Evolutionary conservation across 805 yeast species (phyloP), one percentile per base, ranked within the genome.

Genomic region (Spathaspora passalidarum): DNA sequence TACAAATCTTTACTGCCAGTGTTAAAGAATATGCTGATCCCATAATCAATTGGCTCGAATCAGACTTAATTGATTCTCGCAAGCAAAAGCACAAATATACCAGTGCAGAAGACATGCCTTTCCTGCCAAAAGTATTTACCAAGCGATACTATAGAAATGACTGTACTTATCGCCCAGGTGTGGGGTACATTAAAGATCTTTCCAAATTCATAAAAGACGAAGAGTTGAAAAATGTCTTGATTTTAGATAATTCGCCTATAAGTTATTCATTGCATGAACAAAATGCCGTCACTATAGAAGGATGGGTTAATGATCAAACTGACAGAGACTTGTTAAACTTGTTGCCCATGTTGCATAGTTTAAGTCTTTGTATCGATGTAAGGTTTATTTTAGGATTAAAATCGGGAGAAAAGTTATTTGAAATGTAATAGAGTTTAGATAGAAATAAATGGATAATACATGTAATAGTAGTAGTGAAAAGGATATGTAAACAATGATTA

Each of bases 11-110:
- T 72, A 94, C 99, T 0, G 99, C 99, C 2, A 86, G 96, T 34
- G 91, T 94, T 50, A 81, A 83, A 62, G 96, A 89, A 60, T 94
- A 94, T 59, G 98, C 99, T 0, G 99, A 94, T 59, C 98, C 99
- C 0, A 95, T 94, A 42, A 88, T 94, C 43, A 92, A 92, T 65
- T 88, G 91, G 82, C 72, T 92, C 17, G 98, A 92, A 62, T 74
- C 77, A 56, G 88, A 84, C 45, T 56, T 66, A 22, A 53, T 65
- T 14, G 54, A 44, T 22, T 26, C 32, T 26, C 43, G 45, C 38
- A 37, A 44, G 13, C 39, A 42, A 36, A 45, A 43, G 7, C 32
- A 48, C 7, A 39, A 41, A 21, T 19, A 29, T 38, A 25, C 14
- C 17, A 23, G 16, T 22, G n/a, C 16, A 4, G 57, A 51, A 38